Evolutionary conservation across 495 filamentous ascomycete genomes (phyloP).

Genomic region (Collariella sp.): DNA sequence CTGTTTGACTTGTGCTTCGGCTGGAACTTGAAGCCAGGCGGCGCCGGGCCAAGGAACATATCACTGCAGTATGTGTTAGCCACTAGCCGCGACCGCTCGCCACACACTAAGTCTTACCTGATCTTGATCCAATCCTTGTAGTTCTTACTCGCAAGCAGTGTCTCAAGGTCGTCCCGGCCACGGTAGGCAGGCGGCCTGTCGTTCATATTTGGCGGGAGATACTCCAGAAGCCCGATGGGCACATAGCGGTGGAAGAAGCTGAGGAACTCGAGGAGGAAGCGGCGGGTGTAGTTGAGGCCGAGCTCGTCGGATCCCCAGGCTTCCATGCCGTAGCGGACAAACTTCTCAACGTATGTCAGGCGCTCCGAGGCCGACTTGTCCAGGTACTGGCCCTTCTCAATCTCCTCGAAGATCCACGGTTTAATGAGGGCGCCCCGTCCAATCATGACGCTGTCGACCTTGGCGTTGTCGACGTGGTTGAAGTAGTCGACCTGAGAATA

Average conservation of each 20-base stretch:
- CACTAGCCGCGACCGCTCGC: neutral
- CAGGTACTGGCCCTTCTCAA: conserved; percentile 80
- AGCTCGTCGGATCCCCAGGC: conserved; percentile 93
- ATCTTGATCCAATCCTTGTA: conserved; percentile 99
- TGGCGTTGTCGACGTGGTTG: conserved; percentile 62
- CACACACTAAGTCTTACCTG: conserved; percentile 51
- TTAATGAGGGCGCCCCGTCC: conserved; percentile 88
- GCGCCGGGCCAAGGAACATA: conserved; percentile 92
- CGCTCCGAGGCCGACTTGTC: conserved; percentile 89
- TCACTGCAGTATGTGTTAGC: conserved; percentile 48
- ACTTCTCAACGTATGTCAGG: conserved; percentile 75
- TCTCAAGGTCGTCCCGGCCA: conserved; percentile 85
- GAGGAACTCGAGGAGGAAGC: conserved; percentile 91
- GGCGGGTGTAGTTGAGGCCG: conserved; percentile 75
- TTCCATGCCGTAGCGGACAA: conserved; percentile 81
- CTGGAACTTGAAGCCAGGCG: conserved; percentile 83
- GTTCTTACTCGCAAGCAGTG: conserved; percentile 74
- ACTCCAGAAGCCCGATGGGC: conserved; percentile 78
- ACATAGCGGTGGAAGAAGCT: conserved; percentile 89
- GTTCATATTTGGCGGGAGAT: conserved; percentile 76
- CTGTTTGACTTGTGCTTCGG: conserved; percentile 97
- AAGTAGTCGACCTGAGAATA: conserved; percentile 88
- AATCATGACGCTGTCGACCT: conserved; percentile 85
- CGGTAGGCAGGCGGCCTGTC: conserved; percentile 77
- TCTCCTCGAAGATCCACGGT: conserved; percentile 97